A percentile compares a stretch with the other conserved stretches of the same genome.
These are phyloP conservation scores for Tetrahymena borealis DNA, from an alignment of 73 alveolate genomes.

Conservation along the genomic window DNA sequence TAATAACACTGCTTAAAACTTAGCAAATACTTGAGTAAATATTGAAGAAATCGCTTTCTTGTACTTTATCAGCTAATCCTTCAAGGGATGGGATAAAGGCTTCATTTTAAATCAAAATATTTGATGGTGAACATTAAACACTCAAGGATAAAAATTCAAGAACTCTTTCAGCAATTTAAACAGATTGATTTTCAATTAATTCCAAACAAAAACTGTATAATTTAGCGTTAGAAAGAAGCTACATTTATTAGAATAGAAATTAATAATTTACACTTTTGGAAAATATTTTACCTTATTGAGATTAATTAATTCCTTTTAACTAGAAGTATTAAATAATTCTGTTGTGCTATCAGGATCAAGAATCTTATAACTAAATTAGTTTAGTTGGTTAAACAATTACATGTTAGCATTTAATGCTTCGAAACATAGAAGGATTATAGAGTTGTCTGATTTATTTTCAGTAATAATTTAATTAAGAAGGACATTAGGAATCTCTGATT, in stretches of 20 bases:
- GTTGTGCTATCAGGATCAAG: background rate
- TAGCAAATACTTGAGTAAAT: background rate
- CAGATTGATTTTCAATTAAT: background rate
- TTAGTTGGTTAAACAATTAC: background rate
- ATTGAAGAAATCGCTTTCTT: background rate
- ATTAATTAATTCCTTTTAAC: background rate
- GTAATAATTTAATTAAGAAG: background rate
- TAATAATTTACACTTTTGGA: too few relatives aligned
- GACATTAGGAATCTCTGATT: background rate
- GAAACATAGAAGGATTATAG: background rate
- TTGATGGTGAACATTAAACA: background rate
- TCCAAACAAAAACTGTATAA: background rate
- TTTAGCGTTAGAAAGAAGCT: background rate
- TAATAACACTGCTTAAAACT: background rate
- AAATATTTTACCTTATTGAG: background rate
- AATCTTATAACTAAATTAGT: background rate
- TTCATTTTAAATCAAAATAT: background rate
- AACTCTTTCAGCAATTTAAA: background rate
- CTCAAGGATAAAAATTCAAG: background rate
- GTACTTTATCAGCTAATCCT: background rate
- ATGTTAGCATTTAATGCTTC: background rate
- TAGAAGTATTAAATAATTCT: background rate
- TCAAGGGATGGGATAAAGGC: background rate
- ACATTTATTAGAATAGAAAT: too few relatives aligned
- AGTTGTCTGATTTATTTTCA: background rate